Evolutionary conservation across 2,329 filamentous ascomycete species (phyloP).

Genomic region (Fusarium ambrosium): DNA sequence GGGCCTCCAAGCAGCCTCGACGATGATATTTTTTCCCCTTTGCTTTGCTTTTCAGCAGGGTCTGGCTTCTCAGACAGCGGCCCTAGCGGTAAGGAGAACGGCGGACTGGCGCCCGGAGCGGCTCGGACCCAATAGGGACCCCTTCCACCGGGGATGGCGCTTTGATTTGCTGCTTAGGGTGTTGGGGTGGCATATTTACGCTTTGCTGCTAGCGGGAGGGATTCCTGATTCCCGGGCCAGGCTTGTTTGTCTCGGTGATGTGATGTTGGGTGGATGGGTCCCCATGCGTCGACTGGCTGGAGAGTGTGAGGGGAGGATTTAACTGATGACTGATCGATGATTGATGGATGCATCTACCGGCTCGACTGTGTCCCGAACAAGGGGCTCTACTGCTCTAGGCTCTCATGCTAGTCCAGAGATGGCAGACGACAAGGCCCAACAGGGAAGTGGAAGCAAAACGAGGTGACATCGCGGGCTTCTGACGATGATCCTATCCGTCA

Average conservation of each 20-base stretch:
- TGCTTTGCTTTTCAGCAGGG: not conserved
- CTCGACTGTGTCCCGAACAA: constrained; percentile 33
- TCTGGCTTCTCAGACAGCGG: constrained; percentile 2
- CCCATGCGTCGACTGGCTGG: not conserved
- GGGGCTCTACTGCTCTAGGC: constrained; percentile 17
- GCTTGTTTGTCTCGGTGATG: constrained; percentile 3
- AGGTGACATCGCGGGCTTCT: constrained; percentile 27
- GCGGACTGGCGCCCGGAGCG: constrained; percentile 23
- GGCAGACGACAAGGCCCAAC: constrained; percentile 34
- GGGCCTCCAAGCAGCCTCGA: not conserved
- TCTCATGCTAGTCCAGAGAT: constrained; percentile 28
- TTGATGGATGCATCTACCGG: constrained; percentile 36
- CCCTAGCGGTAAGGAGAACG: not conserved
- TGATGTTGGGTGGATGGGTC: constrained; percentile 8
- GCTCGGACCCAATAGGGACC: constrained; percentile 37
- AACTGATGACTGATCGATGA: constrained; percentile 27
- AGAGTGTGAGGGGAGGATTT: constrained; percentile 24
- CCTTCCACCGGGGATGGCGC: constrained; percentile 34
- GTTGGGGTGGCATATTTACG: constrained; percentile 10
- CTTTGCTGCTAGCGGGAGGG: not conserved
- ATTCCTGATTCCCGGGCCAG: constrained; percentile 23
- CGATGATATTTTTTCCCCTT: not conserved
- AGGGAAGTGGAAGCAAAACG: constrained; percentile 29
- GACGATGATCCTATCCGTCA: constrained; percentile 32
- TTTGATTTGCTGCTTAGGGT: constrained; percentile 32